Base-by-base conservation (phyloP, 169 alveolate genomes). In the Amoebophrya sp. region DNA sequence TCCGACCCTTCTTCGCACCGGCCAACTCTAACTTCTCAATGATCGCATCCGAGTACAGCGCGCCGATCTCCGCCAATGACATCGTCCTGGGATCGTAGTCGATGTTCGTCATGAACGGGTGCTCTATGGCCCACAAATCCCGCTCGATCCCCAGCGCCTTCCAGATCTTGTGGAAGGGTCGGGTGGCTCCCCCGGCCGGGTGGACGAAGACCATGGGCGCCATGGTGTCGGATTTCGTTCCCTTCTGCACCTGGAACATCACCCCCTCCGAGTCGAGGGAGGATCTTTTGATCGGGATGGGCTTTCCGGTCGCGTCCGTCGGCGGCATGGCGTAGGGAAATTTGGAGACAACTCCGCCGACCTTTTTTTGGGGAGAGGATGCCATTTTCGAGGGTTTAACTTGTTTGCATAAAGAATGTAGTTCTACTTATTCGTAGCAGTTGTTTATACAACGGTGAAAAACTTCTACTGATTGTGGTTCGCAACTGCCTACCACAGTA, bases 231-330 rank as follows among this genome's bases (percentile, higher is more conserved):
- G 38, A 18, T 25, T 66, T 66, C 7, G 83, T 66, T 25, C 83
- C 83, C 35, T 66, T 66, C 32, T 66, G 83, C 39, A 66, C 83
- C 83, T 66, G 83, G 83, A 66, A 66, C 83, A 66, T 66, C 35
- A 66, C 83, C 10, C 83, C 83, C 10, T 66, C 83, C 35, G 12
- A 7, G 29, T 66, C 83, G 1, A 66, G 83, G 10, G 83, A 25
- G 7, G 7, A 0, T 2, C 83, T 2, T 25, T 0, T n/a, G 83
- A 66, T 66, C 35, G 83, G 83, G 10, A 66, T 2, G 38, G 83
- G 29, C 83, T 66, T 66, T 2, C 83, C 83, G 1, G 83, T 66
- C 1, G 83, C 35, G 35, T 66, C 83, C 35, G 32, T 25, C 39
- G 83, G 83, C 83, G 18, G 32, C 83, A 25, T n/a, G 10, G 83